These are phyloP conservation scores for Boletus rubroflammeus DNA, from an alignment of 768 basidiomycete species.

Conservation along the genomic window DNA sequence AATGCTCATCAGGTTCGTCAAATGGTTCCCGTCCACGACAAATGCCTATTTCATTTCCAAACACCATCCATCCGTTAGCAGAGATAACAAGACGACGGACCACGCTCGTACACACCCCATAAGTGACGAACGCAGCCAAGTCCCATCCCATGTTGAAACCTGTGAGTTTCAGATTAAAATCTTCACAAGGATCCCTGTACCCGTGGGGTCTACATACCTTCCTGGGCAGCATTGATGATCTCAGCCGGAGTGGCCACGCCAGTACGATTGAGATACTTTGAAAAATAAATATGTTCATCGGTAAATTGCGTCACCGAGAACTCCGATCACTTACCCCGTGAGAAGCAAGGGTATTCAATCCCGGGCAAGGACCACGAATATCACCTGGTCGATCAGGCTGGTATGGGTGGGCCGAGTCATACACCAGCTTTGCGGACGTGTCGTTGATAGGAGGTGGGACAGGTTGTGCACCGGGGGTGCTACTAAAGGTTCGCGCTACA, in stretches of 20 bases:
- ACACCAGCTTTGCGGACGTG: constrained; percentile 22
- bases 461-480: constrained; percentile 23
- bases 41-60: constrained; percentile 12
- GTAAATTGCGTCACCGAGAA: not conserved
- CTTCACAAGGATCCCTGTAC: not conserved
- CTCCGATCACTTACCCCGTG: constrained; percentile 18
- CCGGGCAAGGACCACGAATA: constrained; percentile 26
- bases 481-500: constrained; percentile 12
- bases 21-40: constrained; percentile 25
- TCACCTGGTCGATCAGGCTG: constrained; percentile 13
- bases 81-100: not conserved
- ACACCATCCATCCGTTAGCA: not conserved
- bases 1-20: constrained; percentile 26
- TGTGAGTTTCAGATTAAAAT: not conserved
- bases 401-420: constrained; percentile 17
- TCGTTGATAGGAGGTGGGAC: constrained; percentile 22
- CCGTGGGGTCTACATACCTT: not conserved
- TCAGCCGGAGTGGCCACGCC: not conserved
- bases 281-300: not conserved
- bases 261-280: not conserved
- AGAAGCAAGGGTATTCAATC: constrained; percentile 24
- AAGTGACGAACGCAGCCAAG: constrained; percentile 20
- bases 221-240: not conserved
- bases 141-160: constrained; percentile 25
- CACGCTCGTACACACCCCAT: constrained; percentile 10